Evolutionary conservation across 2,329 filamentous ascomycete genomes (phyloP).

Genomic region (Botrytis aclada): DNA sequence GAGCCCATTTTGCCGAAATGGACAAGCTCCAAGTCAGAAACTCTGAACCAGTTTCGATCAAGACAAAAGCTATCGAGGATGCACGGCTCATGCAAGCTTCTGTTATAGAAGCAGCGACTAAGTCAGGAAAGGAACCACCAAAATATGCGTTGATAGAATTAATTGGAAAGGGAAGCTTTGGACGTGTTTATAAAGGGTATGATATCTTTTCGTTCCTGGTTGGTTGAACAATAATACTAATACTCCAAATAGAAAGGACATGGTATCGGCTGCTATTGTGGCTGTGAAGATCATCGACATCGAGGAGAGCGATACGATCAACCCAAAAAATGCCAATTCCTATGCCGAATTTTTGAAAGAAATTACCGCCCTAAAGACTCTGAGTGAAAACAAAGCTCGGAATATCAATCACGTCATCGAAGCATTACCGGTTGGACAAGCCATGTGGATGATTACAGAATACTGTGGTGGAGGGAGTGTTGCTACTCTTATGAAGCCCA

Average conservation of each 20-base stretch:
- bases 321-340: constrained; percentile 63
- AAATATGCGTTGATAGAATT: constrained; percentile 67
- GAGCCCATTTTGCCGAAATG: constrained; percentile 19
- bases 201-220: constrained; percentile 7
- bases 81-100: constrained; percentile 66
- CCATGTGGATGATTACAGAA: constrained; percentile 86
- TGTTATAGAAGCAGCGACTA: constrained; percentile 60
- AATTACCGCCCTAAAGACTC: constrained; percentile 65
- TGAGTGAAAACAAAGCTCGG: constrained; percentile 69
- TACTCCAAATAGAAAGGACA: constrained; percentile 32
- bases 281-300: constrained; percentile 84
- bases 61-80: constrained; percentile 52
- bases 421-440: constrained; percentile 70
- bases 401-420: constrained; percentile 83
- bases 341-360: constrained; percentile 69
- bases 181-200: constrained; percentile 66
- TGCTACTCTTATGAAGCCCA: constrained; percentile 69
- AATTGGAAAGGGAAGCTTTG: constrained; percentile 73
- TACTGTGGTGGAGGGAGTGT: constrained; percentile 84
- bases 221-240: neutral
- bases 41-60: constrained; percentile 25
- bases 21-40: constrained; percentile 23
- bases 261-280: constrained; percentile 50
- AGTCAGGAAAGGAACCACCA: constrained; percentile 57
- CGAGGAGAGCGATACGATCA: constrained; percentile 68